These are phyloP conservation scores for Sarocladium oryzae DNA, from an alignment of 2,329 filamentous ascomycete species.

Conservation along the genomic window DNA sequence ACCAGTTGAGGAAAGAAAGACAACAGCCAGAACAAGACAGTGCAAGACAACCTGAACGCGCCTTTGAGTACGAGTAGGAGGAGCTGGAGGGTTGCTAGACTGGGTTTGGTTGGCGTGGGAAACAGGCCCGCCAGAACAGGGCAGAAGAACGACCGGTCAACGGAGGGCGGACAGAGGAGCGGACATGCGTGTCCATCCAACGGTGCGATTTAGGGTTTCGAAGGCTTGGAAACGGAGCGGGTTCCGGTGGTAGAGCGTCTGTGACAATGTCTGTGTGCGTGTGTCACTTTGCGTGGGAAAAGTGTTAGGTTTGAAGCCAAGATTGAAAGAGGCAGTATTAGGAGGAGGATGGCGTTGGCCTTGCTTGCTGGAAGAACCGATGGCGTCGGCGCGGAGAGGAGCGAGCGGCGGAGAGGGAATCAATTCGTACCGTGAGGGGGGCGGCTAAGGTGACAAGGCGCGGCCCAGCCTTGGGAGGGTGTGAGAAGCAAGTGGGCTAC, in stretches of 20 bases:
- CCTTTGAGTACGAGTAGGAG: too few relatives aligned
- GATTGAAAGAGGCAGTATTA: not conserved
- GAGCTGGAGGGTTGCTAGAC: not conserved
- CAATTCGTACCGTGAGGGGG: not conserved
- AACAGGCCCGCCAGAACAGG: not conserved
- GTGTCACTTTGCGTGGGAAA: too few relatives aligned
- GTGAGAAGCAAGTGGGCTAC: not conserved
- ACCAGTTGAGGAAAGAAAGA: not conserved
- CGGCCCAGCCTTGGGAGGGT: too few relatives aligned
- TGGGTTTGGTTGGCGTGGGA: slow-evolving; percentile 4
- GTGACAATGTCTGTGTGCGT: too few relatives aligned
- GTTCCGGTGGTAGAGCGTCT: not conserved
- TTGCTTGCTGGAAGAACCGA: not conserved
- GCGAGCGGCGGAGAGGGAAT: not conserved
- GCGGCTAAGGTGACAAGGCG: slow-evolving; percentile 6
- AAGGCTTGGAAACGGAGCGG: not conserved
- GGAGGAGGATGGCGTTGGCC: not conserved
- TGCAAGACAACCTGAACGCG: not conserved
- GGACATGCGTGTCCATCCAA: too few relatives aligned
- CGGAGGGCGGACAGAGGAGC: not conserved
- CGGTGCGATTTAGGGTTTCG: slow-evolving; percentile 5
- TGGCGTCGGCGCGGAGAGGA: not conserved
- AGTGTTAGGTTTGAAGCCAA: not conserved
- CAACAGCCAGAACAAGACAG: not conserved
- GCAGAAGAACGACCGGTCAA: not conserved